phyloP scores from a whole-genome alignment of 352 stramenopile genomes.

The Globisporangium takayamanum region DNA sequence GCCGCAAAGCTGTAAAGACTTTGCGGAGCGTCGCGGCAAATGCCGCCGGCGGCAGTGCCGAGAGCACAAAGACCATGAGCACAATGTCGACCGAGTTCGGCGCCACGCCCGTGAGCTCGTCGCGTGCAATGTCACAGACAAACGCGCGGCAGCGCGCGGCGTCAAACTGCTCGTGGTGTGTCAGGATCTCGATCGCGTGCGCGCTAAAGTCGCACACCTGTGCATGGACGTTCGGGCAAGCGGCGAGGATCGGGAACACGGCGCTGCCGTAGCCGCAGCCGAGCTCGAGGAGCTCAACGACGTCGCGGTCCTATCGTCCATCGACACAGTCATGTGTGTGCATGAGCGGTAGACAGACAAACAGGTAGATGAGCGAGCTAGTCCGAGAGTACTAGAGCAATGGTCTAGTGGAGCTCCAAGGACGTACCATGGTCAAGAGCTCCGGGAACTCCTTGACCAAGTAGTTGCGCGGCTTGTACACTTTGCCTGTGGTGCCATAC shows the following conservation, averaged over 20 bases:
- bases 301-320: conserved; percentile 18
- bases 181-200: conserved; percentile 64
- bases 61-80: conserved; percentile 83
- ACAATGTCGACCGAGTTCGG: conserved; percentile 60
- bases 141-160: conserved; percentile 50
- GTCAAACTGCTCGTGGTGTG: conserved; percentile 45
- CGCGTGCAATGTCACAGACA: conserved; percentile 62
- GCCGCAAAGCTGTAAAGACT: conserved; percentile 41
- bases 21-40: conserved; percentile 49
- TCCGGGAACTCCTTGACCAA: conserved; percentile 76
- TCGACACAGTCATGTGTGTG: background rate
- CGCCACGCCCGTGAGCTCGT: conserved; percentile 35
- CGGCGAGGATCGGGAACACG: conserved; percentile 76
- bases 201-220: conserved; percentile 82
- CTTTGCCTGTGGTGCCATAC: conserved; percentile 36
- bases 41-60: conserved; percentile 48
- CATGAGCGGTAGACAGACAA: background rate
- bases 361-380: background rate
- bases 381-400: background rate
- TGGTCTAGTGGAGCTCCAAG: background rate
- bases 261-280: conserved; percentile 85
- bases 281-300: conserved; percentile 62
- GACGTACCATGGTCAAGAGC: conserved; percentile 28
- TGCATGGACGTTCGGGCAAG: conserved; percentile 55
- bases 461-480: conserved; percentile 82